Base-by-base conservation (phyloP, 2,329 filamentous ascomycete species). In the Parascedosporium putredinis region DNA sequence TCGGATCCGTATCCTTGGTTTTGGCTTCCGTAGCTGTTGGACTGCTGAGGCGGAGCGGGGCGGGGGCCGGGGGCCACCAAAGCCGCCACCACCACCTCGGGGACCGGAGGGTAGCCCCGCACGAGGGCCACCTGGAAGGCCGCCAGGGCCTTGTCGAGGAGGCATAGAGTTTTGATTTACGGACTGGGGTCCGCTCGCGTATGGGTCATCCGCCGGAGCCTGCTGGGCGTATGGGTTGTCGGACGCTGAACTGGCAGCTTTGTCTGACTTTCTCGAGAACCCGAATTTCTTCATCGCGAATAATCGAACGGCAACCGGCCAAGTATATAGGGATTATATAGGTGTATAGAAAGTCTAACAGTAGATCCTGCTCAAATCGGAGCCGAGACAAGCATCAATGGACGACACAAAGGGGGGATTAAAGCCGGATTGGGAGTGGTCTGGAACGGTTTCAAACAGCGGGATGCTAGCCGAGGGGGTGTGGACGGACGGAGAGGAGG, bases 281-380 rank as follows among this genome's bases (percentile, higher is more conserved):
- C 75, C 74, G 56, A 82, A 79, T 57, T 76, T 79, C 67, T 74
- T 77, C 79, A 83, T 83, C 54, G 53, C 64, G 59, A 45, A 20
- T n/a, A 51, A 20, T 31, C 7, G 27, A 12, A 25, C 29, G 23
- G 22, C 18, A 34, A 25, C 16, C 27, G 25, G 40, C 22, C 16
- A 27, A 10, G 12, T 16, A 3, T 9, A 34, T 24, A n/a, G 12
- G 3, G 18, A 34, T 8, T 18, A 46, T 16, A 34, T 18, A 23
- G 34, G 4, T 23, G 18, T 45, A 44, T 29, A 34, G 25, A 24
- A 27, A n/a, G n/a, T n/a, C n/a, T n/a, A n/a, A n/a, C n/a, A n/a
- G n/a, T 18, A 16, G n/a, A n/a, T 24, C 20, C 7, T 36, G 31
- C 31, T 38, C 14, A 14, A 38, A n/a, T 40, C 22, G 12, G 29